These are phyloP conservation scores for Nakazawaea laoshanensis DNA, from an alignment of 805 yeast species.

Conservation along the genomic window DNA sequence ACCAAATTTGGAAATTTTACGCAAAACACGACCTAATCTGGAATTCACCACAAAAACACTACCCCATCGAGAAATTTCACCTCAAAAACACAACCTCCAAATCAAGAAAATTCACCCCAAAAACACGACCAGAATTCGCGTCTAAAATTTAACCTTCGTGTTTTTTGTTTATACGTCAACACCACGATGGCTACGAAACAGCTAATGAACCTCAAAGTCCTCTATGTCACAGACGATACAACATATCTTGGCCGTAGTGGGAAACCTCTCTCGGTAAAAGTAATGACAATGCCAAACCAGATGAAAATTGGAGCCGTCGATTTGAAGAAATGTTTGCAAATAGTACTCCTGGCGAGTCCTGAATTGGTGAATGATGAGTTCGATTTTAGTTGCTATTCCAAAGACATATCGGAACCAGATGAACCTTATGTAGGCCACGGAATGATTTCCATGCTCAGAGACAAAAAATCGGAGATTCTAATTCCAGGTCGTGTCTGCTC, in stretches of 20 bases:
- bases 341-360: slow-evolving; percentile 36
- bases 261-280: slow-evolving; percentile 25
- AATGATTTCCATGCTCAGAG: slow-evolving; percentile 24
- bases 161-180: no score
- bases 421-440: slow-evolving; percentile 44
- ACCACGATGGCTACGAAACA: slow-evolving; percentile 8
- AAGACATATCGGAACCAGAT: slow-evolving; percentile 44
- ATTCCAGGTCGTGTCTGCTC: slow-evolving; percentile 49
- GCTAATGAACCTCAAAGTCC: slow-evolving; percentile 20
- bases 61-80: no score
- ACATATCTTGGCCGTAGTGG: slow-evolving; percentile 33
- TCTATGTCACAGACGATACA: slow-evolving; percentile 34
- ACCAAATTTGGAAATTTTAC: no score
- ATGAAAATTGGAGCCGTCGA: slow-evolving; percentile 34
- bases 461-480: slow-evolving; percentile 23
- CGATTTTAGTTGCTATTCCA: slow-evolving; percentile 36
- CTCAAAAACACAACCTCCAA: background rate
- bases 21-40: no score
- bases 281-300: slow-evolving; percentile 31
- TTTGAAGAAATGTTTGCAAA: slow-evolving; percentile 36
- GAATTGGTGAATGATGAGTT: slow-evolving; percentile 30
- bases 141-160: no score
- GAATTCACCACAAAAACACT: no score
- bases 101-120: background rate
- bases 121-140: background rate